phyloP scores from a whole-genome alignment of 129 eudicot genomes.

The Kitagawia praeruptora region DNA sequence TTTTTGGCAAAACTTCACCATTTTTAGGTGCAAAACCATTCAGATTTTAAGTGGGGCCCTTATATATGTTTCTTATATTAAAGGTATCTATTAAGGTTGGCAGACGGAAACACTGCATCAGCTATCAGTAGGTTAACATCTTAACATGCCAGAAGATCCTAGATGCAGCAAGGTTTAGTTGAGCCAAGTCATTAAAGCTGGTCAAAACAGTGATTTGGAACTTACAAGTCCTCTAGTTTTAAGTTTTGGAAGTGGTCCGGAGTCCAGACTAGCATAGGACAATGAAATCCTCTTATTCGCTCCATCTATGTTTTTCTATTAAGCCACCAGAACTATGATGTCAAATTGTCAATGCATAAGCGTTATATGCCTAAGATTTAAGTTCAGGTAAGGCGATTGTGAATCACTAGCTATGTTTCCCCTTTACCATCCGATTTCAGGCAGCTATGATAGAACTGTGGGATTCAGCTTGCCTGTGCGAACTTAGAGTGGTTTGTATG shows the following conservation, averaged over 20 bases:
- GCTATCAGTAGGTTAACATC: not conserved
- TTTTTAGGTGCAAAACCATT: not conserved
- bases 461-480: not conserved
- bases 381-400: not conserved
- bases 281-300: not conserved
- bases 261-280: not conserved
- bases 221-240: not conserved
- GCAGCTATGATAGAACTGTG: not conserved
- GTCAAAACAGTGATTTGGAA: constrained; percentile 1
- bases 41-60: not conserved
- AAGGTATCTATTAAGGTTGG: not conserved
- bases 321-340: not conserved
- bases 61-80: not conserved
- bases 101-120: not conserved
- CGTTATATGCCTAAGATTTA: not conserved
- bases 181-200: not conserved
- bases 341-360: not conserved
- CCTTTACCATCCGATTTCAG: not conserved
- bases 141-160: not conserved
- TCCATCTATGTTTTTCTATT: not conserved
- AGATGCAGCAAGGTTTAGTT: not conserved
- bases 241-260: not conserved
- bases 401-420: not conserved
- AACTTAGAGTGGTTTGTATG: not conserved
- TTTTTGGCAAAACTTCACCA: not conserved